Percentiles rank a stretch among this genome's conserved stretches.
Conservation (phyloP, 2,329 filamentous ascomycete genomes). For the Paraconiothyrium sp. region DNA sequence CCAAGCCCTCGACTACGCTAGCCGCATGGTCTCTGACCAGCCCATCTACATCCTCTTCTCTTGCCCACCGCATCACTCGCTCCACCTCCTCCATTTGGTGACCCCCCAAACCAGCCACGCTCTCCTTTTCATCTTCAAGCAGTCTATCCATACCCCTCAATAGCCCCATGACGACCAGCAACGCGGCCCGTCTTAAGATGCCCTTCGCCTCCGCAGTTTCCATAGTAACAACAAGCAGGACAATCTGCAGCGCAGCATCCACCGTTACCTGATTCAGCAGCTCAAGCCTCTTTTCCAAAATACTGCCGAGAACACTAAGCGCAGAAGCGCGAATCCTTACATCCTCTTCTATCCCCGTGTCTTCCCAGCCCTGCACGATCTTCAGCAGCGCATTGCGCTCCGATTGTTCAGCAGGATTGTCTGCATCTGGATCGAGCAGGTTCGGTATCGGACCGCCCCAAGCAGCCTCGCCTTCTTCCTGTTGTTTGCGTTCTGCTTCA, state of each 20-base stretch:
- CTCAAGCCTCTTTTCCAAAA: constrained; percentile 64
- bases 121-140: constrained; percentile 43
- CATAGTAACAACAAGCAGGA: constrained; percentile 68
- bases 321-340: constrained; percentile 75
- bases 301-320: constrained; percentile 69
- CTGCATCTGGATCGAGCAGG: constrained; percentile 41
- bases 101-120: constrained; percentile 63
- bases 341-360: constrained; percentile 72
- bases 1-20: constrained; percentile 73
- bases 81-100: constrained; percentile 69
- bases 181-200: constrained; percentile 73
- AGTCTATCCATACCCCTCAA: constrained; percentile 67
- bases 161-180: constrained; percentile 70
- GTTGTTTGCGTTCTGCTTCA: constrained; percentile 59
- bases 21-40: constrained; percentile 73
- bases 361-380: constrained; percentile 74
- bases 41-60: constrained; percentile 72
- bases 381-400: constrained; percentile 60
- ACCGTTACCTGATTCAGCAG: constrained; percentile 52
- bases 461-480: constrained; percentile 60
- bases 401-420: constrained; percentile 45
- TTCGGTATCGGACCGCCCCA: constrained; percentile 63
- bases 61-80: constrained; percentile 70
- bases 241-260: constrained; percentile 67
- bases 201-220: constrained; percentile 69